These are phyloP conservation scores for Cutaneotrichosporon cavernicola DNA, from an alignment of 1,284 basidiomycete genomes.

Conservation along the genomic window DNA sequence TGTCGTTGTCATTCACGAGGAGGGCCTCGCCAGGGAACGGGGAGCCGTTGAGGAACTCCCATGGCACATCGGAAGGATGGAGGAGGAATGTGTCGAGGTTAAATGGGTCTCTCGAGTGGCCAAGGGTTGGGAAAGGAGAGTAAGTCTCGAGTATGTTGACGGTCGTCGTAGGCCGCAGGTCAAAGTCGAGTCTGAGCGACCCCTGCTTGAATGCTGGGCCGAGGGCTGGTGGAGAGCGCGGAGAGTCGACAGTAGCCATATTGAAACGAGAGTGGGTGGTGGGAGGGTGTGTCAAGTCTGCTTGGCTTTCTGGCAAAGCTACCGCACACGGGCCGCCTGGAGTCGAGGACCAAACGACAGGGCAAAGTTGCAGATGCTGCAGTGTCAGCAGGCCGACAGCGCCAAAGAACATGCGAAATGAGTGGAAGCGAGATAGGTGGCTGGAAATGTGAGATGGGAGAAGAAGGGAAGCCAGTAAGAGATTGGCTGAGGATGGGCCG, in stretches of 20 bases:
- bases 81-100: constrained; percentile 45
- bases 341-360: neutral
- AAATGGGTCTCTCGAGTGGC: constrained; percentile 40
- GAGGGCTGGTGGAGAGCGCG: constrained; percentile 16
- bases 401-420: neutral
- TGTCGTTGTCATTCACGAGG: constrained; percentile 5
- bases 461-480: neutral
- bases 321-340: neutral
- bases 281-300: neutral
- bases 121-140: constrained; percentile 46
- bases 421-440: neutral
- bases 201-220: constrained; percentile 11
- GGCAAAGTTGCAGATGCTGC: neutral
- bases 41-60: constrained; percentile 37
- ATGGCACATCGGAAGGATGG: constrained; percentile 40
- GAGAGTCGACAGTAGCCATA: constrained; percentile 16
- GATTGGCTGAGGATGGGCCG: neutral
- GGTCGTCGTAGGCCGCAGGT: constrained; percentile 6
- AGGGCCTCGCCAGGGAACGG: constrained; percentile 18
- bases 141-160: constrained; percentile 31
- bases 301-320: neutral
- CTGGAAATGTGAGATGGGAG: neutral
- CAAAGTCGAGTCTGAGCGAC: constrained; percentile 9
- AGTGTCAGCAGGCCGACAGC: constrained; percentile 5
- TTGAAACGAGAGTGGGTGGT: constrained; percentile 5